A percentile compares a stretch with the other conserved stretches of the same genome.
Conservation (phyloP, 1,284 basidiomycete species). For the Fomes fomentarius region DNA sequence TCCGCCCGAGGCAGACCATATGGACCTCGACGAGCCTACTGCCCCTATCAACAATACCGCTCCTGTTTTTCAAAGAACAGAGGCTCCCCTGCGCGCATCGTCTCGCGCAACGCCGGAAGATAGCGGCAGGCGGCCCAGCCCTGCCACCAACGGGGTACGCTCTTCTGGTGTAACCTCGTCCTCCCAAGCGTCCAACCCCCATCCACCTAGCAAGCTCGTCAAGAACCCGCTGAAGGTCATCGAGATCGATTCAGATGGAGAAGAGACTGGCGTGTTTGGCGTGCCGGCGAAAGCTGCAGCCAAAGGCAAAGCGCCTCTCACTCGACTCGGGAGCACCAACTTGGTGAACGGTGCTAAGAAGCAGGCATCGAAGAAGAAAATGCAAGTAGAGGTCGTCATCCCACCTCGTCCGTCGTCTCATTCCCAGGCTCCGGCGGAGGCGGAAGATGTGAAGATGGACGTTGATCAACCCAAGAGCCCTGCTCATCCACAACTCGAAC, state of each 20-base stretch:
- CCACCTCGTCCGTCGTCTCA: constrained; percentile 6
- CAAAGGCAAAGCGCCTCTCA: not conserved
- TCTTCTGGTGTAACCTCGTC: not conserved
- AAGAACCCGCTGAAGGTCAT: constrained; percentile 25
- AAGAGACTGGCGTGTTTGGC: constrained; percentile 10
- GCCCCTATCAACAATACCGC: not conserved
- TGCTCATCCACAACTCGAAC: not conserved
- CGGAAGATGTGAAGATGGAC: constrained; percentile 14
- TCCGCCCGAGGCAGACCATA: constrained; percentile 22
- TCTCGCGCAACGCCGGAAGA: constrained; percentile 4
- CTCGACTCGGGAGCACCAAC: not conserved
- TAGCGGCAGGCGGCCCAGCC: constrained; percentile 6
- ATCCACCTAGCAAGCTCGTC: constrained; percentile 4
- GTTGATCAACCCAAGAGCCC: constrained; percentile 6
- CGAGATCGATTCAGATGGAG: constrained; percentile 32
- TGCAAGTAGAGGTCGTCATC: constrained; percentile 20
- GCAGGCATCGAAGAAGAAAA: constrained; percentile 19
- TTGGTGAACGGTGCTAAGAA: constrained; percentile 6
- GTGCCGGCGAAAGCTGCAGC: not conserved
- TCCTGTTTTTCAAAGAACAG: not conserved
- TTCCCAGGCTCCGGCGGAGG: not conserved
- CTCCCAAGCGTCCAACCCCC: constrained; percentile 11
- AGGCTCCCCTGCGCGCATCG: not conserved
- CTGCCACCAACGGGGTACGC: constrained; percentile 2
- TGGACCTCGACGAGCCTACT: constrained; percentile 30